A percentile compares a stretch with the other conserved stretches of the same genome.
Conservation (phyloP, 768 basidiomycete genomes). For the Fomitopsis pulvina region DNA sequence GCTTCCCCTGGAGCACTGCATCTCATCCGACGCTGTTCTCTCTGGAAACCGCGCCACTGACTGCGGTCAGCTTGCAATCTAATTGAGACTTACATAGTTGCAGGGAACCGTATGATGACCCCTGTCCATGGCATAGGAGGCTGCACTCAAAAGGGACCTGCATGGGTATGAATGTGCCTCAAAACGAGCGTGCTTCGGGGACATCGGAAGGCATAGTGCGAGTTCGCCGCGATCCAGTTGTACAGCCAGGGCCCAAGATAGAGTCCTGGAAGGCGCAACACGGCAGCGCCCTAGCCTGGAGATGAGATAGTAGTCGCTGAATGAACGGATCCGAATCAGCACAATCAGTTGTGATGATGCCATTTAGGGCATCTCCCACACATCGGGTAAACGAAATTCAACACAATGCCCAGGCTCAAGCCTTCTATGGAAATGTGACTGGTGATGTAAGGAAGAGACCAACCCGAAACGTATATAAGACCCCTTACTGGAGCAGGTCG, state of each 20-base stretch:
- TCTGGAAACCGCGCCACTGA: neutral
- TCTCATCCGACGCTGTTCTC: neutral
- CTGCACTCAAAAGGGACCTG: no score
- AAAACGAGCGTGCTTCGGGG: no score
- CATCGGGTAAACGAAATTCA: neutral
- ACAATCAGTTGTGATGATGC: neutral
- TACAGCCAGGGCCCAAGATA: no score
- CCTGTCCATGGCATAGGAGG: no score
- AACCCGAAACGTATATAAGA: conserved; percentile 12
- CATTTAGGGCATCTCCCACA: neutral
- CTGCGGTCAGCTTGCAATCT: no score
- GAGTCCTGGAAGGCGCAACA: neutral
- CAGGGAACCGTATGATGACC: no score
- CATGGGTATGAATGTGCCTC: no score
- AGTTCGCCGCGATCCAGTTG: no score
- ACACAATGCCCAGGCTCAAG: neutral
- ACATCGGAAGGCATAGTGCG: no score
- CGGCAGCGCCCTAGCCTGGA: neutral
- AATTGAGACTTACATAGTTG: no score
- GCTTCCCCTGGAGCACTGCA: neutral
- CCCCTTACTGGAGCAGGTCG: conserved; percentile 2
- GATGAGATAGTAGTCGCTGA: neutral
- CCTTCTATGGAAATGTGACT: neutral
- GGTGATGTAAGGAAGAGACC: neutral
- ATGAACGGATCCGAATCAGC: neutral